Evolutionary conservation across 2,329 filamentous ascomycete species (phyloP).

Genomic region (Apiospora sp.): DNA sequence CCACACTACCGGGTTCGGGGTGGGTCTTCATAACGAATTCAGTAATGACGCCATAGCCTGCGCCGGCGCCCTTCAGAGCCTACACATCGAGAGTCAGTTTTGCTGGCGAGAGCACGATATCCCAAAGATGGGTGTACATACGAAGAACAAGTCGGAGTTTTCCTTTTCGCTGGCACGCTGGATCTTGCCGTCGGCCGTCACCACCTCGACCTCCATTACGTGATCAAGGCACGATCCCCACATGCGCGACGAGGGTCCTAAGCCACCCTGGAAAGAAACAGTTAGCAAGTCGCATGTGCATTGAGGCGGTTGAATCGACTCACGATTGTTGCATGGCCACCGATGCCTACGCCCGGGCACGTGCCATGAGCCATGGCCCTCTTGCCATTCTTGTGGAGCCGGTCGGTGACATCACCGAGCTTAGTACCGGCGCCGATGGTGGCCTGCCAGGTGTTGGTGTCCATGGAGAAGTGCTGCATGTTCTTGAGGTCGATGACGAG

Average conservation of each 20-base stretch:
- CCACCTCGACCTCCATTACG: conserved; percentile 62
- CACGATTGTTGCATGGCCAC: conserved; percentile 65
- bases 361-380: conserved; percentile 68
- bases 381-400: conserved; percentile 58
- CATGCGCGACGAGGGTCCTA: conserved; percentile 65
- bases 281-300: conserved; percentile 28
- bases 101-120: not conserved
- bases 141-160: conserved; percentile 64
- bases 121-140: conserved; percentile 36
- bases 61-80: conserved; percentile 64
- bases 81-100: conserved; percentile 31
- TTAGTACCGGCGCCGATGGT: conserved; percentile 61
- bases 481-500: conserved; percentile 63
- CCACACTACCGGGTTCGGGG: conserved; percentile 60
- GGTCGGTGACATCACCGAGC: conserved; percentile 60
- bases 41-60: conserved; percentile 64
- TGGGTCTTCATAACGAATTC: conserved; percentile 65
- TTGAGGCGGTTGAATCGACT: conserved; percentile 34
- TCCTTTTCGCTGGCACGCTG: conserved; percentile 53
- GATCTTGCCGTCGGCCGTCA: conserved; percentile 63
- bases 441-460: conserved; percentile 60
- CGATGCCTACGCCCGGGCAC: conserved; percentile 66
- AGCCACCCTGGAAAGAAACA: conserved; percentile 54
- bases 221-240: conserved; percentile 66
- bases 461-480: conserved; percentile 61